phyloP scores from a whole-genome alignment of 2,329 filamentous ascomycete species.

The Drechmeria coniospora region DNA sequence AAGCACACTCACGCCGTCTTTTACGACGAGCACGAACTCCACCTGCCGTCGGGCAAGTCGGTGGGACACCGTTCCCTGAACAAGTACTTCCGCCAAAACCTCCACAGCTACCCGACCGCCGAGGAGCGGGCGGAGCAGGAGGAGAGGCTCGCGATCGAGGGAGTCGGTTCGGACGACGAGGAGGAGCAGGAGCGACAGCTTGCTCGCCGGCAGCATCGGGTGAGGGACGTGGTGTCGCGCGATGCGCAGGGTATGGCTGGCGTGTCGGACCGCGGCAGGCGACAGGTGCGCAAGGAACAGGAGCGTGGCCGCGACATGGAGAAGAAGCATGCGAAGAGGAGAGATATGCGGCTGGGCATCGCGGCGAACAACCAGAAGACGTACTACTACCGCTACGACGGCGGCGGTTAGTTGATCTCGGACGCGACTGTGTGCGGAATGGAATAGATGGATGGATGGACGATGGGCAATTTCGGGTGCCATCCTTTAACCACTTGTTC shows the following conservation, averaged over 20 bases:
- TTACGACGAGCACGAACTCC: conserved; percentile 84
- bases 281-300: conserved; percentile 49
- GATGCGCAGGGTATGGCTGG: conserved; percentile 66
- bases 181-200: conserved; percentile 16
- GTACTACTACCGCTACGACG: conserved; percentile 36
- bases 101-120: conserved; percentile 65
- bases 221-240: conserved; percentile 45
- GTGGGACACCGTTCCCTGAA: conserved; percentile 82
- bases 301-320: conserved; percentile 53
- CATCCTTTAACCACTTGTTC: no score
- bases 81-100: conserved; percentile 84
- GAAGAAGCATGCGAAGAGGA: conserved; percentile 43
- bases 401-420: conserved; percentile 24
- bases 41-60: conserved; percentile 76
- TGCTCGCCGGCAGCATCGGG: conserved; percentile 15
- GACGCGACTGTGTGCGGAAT: no score
- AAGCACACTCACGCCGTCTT: conserved; percentile 62
- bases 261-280: conserved; percentile 60
- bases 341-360: conserved; percentile 57
- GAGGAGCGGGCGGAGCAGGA: conserved; percentile 60
- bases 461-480: no score
- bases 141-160: conserved; percentile 48
- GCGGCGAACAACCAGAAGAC: conserved; percentile 58
- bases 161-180: conserved; percentile 18
- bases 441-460: no score